Evolutionary conservation across 306 rosid species (phyloP), one percentile per base, ranked within the genome.

Genomic region (Rosa chinensis): DNA sequence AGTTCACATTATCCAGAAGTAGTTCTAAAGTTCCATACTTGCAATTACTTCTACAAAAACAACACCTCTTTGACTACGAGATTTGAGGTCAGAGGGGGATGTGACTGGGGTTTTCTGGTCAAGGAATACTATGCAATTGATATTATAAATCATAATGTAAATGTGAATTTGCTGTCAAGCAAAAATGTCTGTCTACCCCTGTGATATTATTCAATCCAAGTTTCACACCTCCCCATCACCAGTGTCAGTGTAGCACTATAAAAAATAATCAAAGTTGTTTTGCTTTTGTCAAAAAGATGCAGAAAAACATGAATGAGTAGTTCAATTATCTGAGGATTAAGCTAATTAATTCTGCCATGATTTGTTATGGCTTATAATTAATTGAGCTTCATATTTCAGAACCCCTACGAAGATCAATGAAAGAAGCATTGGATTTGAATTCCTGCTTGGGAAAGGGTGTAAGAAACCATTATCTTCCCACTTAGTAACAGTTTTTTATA

Each of bases 201-300:
- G 10, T 42, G 72, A n/a, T 42, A 66, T 66, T 62, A 66, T 66
- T 66, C 70, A 66, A 37, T 40, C 25, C 0, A 8, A 9, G 72
- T 68, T 68, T 68, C 72, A 68, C 72, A 68, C 72, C 50, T 68
- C 72, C 50, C 72, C 72, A 42, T 68, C 72, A 9, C 28, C 72
- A 20, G 72, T 40, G 72, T 68, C 35, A 18, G 32, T 40, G 32
- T 68, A 42, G 32, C 35, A 68, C 52, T 42, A 42, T 0, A 45
- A 58, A 37, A 66, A 66, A 66, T 14, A 32, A 39, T 47, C 35
- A 72, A n/a, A 40, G 66, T 56, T 56, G 43, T 40, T 78, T 58
- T 42, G 37, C 61, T 25, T 70, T 70, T 78, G 28, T 53, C 49
- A 32, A 55, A 66, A 72, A 39, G 39, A 4, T n/a, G 39, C 59